Base-by-base conservation (phyloP, 805 yeast genomes). In the Suhomyces pyralidae region DNA sequence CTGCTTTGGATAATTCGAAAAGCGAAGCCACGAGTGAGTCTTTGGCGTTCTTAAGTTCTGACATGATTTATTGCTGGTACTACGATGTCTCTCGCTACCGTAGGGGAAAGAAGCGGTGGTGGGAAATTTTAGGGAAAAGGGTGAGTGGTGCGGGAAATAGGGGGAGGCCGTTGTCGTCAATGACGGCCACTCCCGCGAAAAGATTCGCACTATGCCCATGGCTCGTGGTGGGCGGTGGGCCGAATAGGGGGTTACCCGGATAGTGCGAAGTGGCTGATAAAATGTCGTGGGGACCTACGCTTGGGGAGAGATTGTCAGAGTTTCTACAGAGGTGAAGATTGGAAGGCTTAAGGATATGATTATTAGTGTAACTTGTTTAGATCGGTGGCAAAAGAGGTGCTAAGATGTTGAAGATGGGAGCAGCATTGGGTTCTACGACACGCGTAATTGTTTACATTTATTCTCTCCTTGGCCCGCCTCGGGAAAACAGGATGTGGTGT, bases 1-100 rank as follows among this genome's bases (percentile, higher is more conserved):
- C 93, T n/a, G 96, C 90, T 64, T 85, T 89, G 44, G 94, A 84
- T 51, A 91, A 81, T 65, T 88, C 92, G 62, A 85, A 87, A 55
- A 91, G 79, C 1, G 96, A 83, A 40, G 94, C 81, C 53, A 91
- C 91, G 36, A 87, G 81, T 20, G 66, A 61, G 55, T 63, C 64
- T 53, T 64, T 62, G 38, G 67, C 67, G 48, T 52, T 42, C 51
- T 58, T 58, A 53, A 56, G 53, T 38, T 58, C 61, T 20, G 58
- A 48, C 60, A 57, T 57, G 40, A 48, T 10, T 44, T n/a, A 34
- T 38, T 38, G 42, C 42, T 38, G 42, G 42, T 38, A 38, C 43
- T 50, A 38, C 45, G 42, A 40, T 40, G 45, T 45, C 43, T 46
- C 43, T 46, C 47, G 45, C 42, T 40, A 40, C 50, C 42, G 46